Evolutionary conservation across 2,329 filamentous ascomycete species (phyloP), one percentile per base, ranked within the genome.

Genomic region (Hymenoscyphus fructigenus): DNA sequence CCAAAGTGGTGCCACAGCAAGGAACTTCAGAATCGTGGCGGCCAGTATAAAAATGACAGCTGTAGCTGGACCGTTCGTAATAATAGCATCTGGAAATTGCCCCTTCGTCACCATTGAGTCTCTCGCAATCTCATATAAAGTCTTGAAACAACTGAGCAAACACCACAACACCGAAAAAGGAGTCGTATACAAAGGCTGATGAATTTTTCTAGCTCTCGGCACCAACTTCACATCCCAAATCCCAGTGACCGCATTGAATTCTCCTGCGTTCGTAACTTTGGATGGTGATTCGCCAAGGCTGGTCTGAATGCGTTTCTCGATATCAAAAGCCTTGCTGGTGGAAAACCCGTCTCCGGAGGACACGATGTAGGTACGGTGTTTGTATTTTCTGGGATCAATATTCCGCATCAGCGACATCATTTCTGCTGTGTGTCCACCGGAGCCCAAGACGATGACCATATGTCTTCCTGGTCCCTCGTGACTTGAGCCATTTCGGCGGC

Each of bases 391-490:
- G 47, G 78, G 78, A 65, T 80, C 81, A 73, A 84, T 85, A 69
- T 84, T 85, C 70, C 82, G 80, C 71, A 99, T 86, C 81, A 97
- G 91, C 73, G 90, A 88, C 68, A 97, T 83, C 91, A 99, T 96
- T 78, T 99, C 95, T 58, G 92, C 89, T 0, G 95, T 97, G 78
- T 99, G 95, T 0, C 95, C 95, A 36, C 95, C 95, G 2, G 91
- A 96, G 61, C 95, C 95, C 28, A 98, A 89, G 29, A 98, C 88
- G 68, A 96, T 85, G 36, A 96, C 81, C 62, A 93, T 81, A 76
- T 93, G 87, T 6, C 82, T 81, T 50, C 44, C 34, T 29, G 80
- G 79, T 3, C 73, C 60, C 23, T 74, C 73, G 61, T 73, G 75
- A 20, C 44, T 50, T 20, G 44, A n/a, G n/a, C 68, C 61, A 28